Evolutionary conservation across 164 flowering plant species (phyloP).

Genomic region (Liquidambar formosana): DNA sequence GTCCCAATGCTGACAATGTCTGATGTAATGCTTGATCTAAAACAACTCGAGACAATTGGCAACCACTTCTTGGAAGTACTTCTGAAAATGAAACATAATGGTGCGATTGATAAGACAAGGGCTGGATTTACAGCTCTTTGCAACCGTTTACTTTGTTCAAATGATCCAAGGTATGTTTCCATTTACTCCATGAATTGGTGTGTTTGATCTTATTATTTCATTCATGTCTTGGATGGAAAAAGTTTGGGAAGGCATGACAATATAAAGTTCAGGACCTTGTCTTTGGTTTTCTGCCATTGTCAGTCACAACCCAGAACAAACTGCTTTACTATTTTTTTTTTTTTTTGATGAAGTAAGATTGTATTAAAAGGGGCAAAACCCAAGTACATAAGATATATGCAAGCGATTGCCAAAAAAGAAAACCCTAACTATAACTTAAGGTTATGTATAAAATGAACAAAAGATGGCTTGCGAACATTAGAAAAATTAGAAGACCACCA

Average conservation of each 20-base stretch:
- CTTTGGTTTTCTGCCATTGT: background rate
- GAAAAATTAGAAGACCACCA: no score
- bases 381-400: no score
- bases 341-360: no score
- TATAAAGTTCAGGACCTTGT: background rate
- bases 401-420: no score
- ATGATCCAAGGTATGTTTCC: slow-evolving; percentile 76
- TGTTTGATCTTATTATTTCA: background rate
- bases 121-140: slow-evolving; percentile 99
- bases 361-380: no score
- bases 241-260: background rate
- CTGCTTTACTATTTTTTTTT: no score
- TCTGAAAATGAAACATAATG: slow-evolving; percentile 98
- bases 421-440: no score
- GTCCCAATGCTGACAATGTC: slow-evolving; percentile 11
- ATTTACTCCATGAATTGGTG: slow-evolving; percentile 1
- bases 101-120: slow-evolving; percentile 98
- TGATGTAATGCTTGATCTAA: slow-evolving; percentile 63
- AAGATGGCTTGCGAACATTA: no score
- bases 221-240: background rate
- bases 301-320: background rate
- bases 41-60: slow-evolving; percentile 88
- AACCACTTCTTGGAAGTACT: slow-evolving; percentile 90
- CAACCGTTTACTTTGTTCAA: slow-evolving; percentile 93
- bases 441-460: no score